Evolutionary conservation across 306 rosid species (phyloP), one percentile per base, ranked within the genome.

Genomic region (Medicago lupulina): DNA sequence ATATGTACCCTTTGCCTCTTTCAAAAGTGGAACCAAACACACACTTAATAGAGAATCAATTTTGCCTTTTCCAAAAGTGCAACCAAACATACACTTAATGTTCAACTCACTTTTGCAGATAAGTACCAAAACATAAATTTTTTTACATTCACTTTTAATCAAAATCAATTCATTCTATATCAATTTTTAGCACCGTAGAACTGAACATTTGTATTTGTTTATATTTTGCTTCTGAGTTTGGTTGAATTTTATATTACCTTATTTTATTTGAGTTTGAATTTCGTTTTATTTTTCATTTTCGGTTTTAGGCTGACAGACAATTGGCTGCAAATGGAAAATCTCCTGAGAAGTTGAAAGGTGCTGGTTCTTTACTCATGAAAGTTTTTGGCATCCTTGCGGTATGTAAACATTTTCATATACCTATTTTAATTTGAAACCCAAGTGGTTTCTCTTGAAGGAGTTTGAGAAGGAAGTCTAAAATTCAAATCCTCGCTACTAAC

Each of bases 361-460:
- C 97, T 44, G 99, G 99, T 53, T 95, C 99, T 16, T 85, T 95
- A 73, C 97, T 95, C 5, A 95, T 95, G 99, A 95, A 92, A 90
- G 93, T 89, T 36, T 95, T 95, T 85, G 97, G 99, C 73, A 88
- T 82, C 71, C 97, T 95, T 76, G 99, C 97, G 65, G 99, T 95
- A 88, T 74, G 93, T 81, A 16, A 34, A 44, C 23, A 7, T 59
- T 84, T 83, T 9, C 50, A 3, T 68, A 1, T 6, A 62, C 28
- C 65, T 51, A 28, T 18, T 59, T 43, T 55, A 0, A 16, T 68
- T 78, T 73, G 18, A 51, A 67, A 71, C 4, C 60, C 25, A 8
- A 53, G 59, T 55, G 61, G 28, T 9, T 1, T 13, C 10, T 34
- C 61, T 55, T 15, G 6, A 55, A 19, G 57, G 11, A n/a, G 57